Evolutionary conservation across 139 green algal species (phyloP), one percentile per base, ranked within the genome.

Genomic region (Tetradesmus lagerheimii): DNA sequence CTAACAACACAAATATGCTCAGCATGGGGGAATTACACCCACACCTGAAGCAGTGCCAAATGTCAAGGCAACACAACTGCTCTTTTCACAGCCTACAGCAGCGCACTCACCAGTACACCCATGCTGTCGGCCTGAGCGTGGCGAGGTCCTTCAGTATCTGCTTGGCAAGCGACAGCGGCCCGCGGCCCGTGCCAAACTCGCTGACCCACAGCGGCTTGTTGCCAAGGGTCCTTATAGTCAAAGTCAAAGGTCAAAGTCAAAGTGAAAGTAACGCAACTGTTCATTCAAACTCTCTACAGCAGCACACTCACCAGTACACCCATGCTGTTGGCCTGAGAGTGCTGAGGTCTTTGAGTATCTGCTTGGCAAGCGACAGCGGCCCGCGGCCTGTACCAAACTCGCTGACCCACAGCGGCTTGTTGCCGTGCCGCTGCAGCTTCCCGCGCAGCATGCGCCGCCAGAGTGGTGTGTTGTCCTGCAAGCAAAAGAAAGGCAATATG

Each of bases 351-450:
- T 62, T 62, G n/a, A 88, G 20, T 18, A 88, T 34, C 27, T 88
- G 83, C 64, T 80, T 62, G 14, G 64, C 83, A 25, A 88, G 37
- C 39, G 62, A 4, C 38, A 88, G 14, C 4, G 83, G 15, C 9
- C 83, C 83, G 23, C 83, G 71, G 11, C 83, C 83, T 12, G 62
- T 78, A 8, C 83, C 83, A 64, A 80, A 88, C 64, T 88, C 83
- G 25, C 37, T 67, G 16, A 88, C 57, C 57, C 57, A 71, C 57
- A 71, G 31, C 31, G 71, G 71, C 71, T 79, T 79, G n/a, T 39
- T 79, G 9, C 31, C 31, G 20, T 79, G n/a, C 18, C 31, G 31
- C 71, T 41, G 71, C 71, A 79, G 71, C 71, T 79, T 9, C 31
- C 31, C 41, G 71, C 23, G 57, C 57, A 71, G 57, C 57, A 71